Conservation (phyloP, 2,329 filamentous ascomycete genomes). For the Microascus cirrosus region DNA sequence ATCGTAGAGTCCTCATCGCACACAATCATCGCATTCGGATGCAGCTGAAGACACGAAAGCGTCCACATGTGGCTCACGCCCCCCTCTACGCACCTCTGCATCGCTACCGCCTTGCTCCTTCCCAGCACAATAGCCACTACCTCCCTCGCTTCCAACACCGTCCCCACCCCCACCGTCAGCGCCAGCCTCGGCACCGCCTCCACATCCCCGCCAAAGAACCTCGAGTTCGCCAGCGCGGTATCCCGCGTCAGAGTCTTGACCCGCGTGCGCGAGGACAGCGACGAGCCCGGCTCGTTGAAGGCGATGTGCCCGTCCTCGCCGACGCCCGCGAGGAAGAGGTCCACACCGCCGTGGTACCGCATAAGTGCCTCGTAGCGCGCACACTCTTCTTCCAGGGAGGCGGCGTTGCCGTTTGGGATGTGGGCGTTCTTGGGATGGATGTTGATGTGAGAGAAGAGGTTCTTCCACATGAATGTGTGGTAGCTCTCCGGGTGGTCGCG, state of each 20-base stretch:
- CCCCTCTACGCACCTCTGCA: conserved; percentile 72
- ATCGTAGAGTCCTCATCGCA: conserved; percentile 72
- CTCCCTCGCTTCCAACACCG: conserved; percentile 69
- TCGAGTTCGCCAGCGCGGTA: conserved; percentile 74
- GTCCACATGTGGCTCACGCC: conserved; percentile 90
- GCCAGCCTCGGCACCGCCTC: conserved; percentile 69
- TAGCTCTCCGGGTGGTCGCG: conserved; percentile 78
- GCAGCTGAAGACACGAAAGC: conserved; percentile 67
- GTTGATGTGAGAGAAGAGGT: conserved; percentile 81
- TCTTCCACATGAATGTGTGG: conserved; percentile 87
- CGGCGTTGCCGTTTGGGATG: conserved; percentile 71
- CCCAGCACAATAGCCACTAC: conserved; percentile 76
- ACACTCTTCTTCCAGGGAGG: conserved; percentile 66
- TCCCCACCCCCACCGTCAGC: conserved; percentile 75
- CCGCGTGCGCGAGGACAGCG: conserved; percentile 63
- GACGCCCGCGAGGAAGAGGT: conserved; percentile 76
- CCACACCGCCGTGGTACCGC: conserved; percentile 63
- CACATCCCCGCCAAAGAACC: conserved; percentile 71
- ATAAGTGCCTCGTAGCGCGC: conserved; percentile 72
- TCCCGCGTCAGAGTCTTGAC: conserved; percentile 84
- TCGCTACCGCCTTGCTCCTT: conserved; percentile 66
- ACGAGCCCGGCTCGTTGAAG: conserved; percentile 83
- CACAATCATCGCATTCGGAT: conserved; percentile 72
- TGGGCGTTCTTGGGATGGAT: conserved; percentile 74
- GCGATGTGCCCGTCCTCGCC: conserved; percentile 82